Conservation (phyloP, 1,139 yeast species). For the Pichia norvegensis region DNA sequence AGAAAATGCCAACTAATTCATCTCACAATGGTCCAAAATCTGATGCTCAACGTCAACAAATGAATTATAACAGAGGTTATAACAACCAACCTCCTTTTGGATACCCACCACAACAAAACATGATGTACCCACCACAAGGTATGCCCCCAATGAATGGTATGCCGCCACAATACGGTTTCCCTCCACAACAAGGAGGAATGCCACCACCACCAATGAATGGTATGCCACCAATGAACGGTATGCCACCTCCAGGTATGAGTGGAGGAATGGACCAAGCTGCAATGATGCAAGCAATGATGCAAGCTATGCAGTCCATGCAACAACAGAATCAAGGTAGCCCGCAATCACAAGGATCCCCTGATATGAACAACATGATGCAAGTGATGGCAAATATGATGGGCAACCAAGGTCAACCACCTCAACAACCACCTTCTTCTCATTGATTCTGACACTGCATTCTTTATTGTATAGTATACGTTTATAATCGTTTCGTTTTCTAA, state of each 20-base stretch:
- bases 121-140: conserved; percentile 2
- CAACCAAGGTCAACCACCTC: conserved; percentile 16
- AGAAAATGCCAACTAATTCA: conserved; percentile 83
- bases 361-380: conserved; percentile 29
- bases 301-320: conserved; percentile 26
- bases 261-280: conserved; percentile 19
- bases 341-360: conserved; percentile 16
- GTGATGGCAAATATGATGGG: conserved; percentile 29
- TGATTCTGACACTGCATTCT: neutral
- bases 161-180: conserved; percentile 1
- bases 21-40: conserved; percentile 81
- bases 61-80: conserved; percentile 6
- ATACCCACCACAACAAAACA: conserved; percentile 20
- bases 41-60: conserved; percentile 30
- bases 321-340: conserved; percentile 17
- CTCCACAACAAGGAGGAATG: neutral
- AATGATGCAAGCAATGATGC: conserved; percentile 28
- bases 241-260: conserved; percentile 1
- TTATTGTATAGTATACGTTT: neutral
- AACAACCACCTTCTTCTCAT: conserved; percentile 11
- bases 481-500: neutral
- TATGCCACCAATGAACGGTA: conserved; percentile 2
- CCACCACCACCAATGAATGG: conserved; percentile 1
- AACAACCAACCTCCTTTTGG: conserved; percentile 12
- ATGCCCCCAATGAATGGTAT: neutral